phyloP scores from a whole-genome alignment of 768 basidiomycete genomes.

The Agaricus subrufescens region DNA sequence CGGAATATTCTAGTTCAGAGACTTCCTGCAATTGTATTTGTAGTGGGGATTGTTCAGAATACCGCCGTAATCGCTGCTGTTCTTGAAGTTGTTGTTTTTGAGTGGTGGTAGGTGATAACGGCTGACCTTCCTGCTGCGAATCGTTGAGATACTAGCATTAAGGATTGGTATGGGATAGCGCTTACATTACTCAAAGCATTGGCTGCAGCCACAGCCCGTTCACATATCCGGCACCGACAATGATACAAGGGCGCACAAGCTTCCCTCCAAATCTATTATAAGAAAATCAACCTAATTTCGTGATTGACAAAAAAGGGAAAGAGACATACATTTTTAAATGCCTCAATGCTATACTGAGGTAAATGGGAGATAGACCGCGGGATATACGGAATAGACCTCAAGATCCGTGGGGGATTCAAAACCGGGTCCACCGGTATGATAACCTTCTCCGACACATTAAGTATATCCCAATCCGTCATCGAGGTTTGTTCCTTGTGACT shows the following conservation, averaged over 20 bases:
- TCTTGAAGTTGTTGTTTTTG: background rate
- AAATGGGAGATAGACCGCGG: conserved; percentile 52
- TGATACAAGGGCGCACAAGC: conserved; percentile 69
- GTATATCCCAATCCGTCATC: background rate
- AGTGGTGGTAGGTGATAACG: background rate
- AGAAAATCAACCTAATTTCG: background rate
- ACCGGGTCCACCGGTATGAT: conserved; percentile 49
- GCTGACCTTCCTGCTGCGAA: background rate
- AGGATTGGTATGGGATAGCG: background rate
- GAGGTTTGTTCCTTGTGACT: background rate
- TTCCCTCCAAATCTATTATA: conserved; percentile 62
- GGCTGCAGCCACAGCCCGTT: conserved; percentile 58
- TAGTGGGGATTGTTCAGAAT: conserved; percentile 10
- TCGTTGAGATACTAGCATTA: no score
- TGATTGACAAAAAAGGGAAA: background rate
- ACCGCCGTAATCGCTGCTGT: background rate
- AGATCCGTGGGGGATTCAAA: conserved; percentile 52
- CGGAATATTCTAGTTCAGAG: conserved; percentile 16
- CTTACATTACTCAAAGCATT: conserved; percentile 29
- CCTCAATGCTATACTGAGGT: conserved; percentile 54
- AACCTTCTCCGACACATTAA: conserved; percentile 12
- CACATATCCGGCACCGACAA: conserved; percentile 70
- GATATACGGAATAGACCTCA: conserved; percentile 67
- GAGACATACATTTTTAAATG: conserved; percentile 48
- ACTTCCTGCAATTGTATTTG: conserved; percentile 18